Percentiles rank a stretch among this genome's conserved stretches.
Evolutionary conservation across 1,139 yeast species (phyloP).

Genomic region (Saccharomyces hybrid): DNA sequence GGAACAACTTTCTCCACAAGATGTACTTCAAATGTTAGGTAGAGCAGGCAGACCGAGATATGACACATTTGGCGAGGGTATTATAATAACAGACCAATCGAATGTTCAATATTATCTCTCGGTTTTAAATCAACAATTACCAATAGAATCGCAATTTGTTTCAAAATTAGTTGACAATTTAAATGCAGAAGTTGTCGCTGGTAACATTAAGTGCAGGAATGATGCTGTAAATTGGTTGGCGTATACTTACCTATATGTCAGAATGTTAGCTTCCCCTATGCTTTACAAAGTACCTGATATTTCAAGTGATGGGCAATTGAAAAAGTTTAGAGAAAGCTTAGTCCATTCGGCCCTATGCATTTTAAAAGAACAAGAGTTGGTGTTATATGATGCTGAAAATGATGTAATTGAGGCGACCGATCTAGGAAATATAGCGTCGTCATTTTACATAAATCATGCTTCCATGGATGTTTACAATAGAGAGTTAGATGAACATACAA

Average conservation of each 20-base stretch:
- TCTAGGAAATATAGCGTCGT: conserved; percentile 78
- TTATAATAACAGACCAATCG: conserved; percentile 79
- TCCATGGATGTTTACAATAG: conserved; percentile 60
- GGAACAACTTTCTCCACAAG: conserved; percentile 89
- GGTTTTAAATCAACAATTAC: conserved; percentile 78
- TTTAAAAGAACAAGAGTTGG: conserved; percentile 47
- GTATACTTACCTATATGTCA: conserved; percentile 66
- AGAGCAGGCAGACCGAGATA: conserved; percentile 97
- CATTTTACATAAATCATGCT: conserved; percentile 69
- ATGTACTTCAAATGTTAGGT: conserved; percentile 90
- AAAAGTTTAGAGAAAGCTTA: conserved; percentile 54
- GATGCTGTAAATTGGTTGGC: conserved; percentile 79
- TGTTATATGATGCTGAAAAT: conserved; percentile 46
- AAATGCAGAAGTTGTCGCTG: conserved; percentile 82
- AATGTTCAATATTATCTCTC: conserved; percentile 87
- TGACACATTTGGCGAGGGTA: conserved; percentile 89
- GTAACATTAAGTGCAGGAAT: conserved; percentile 49
- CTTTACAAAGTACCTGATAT: conserved; percentile 42
- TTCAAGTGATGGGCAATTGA: conserved; percentile 42
- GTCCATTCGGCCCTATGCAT: conserved; percentile 66
- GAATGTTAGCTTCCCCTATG: conserved; percentile 70
- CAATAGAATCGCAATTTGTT: conserved; percentile 85
- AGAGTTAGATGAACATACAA: conserved; percentile 54
- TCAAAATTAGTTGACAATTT: conserved; percentile 60
- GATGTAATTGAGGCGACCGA: conserved; percentile 57